Percentiles rank a stretch among this genome's conserved stretches.
These are phyloP conservation scores for Fusarium siculi DNA, from an alignment of 2,329 filamentous ascomycete genomes.

Conservation along the genomic window DNA sequence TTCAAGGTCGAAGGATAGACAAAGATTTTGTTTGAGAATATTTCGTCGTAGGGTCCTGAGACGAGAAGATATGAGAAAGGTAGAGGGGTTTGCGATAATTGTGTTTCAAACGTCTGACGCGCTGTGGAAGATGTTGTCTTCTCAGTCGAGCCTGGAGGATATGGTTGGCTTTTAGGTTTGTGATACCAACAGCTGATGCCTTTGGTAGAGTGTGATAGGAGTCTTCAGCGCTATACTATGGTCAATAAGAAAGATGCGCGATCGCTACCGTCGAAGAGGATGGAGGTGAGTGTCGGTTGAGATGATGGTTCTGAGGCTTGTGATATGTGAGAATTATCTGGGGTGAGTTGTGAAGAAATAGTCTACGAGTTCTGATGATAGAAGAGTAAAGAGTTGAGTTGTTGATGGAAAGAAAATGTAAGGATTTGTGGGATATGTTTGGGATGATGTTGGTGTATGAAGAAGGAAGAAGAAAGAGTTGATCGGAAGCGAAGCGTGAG, in stretches of 20 bases:
- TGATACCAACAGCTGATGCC: neutral
- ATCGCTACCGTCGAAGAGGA: neutral
- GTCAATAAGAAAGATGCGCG: fast-evolving
- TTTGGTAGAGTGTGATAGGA: no score
- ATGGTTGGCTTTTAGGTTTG: neutral
- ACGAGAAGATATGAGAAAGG: neutral
- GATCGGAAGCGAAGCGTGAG: no score
- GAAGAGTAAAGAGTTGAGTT: neutral
- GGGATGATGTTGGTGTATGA: neutral
- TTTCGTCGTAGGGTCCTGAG: no score
- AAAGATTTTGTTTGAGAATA: neutral
- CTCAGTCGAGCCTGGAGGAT: no score
- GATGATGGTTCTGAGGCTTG: neutral
- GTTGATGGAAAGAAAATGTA: fast-evolving
- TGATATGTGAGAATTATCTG: neutral
- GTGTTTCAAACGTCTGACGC: neutral
- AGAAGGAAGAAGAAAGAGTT: neutral
- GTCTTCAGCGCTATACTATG: no score
- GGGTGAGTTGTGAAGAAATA: neutral
- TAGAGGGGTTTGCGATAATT: neutral
- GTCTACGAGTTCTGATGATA: fast-evolving
- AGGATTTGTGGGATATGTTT: no score
- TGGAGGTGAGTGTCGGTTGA: neutral
- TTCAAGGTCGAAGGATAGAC: neutral
- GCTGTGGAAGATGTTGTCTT: neutral